Evolutionary conservation across 345 rosid species (phyloP).

Genomic region (Erodium maritimum): DNA sequence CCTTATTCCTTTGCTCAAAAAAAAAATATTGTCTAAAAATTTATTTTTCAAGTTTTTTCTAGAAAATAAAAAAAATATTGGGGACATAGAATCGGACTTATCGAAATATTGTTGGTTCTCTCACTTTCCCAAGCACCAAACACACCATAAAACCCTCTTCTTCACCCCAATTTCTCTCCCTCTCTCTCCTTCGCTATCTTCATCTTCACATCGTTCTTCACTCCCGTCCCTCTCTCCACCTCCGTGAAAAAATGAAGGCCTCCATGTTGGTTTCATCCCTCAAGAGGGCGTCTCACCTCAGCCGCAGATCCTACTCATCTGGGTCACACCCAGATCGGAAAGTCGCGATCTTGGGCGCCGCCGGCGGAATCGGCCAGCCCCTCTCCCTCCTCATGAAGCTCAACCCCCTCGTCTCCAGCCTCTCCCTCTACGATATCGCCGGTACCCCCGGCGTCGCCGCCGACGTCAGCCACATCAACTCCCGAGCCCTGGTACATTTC

Average conservation of each 20-base stretch:
- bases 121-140: too few relatives aligned
- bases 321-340: conserved; percentile 13
- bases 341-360: conserved; percentile 26
- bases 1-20: too few relatives aligned
- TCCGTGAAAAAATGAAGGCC: not conserved
- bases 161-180: too few relatives aligned
- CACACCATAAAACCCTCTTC: too few relatives aligned
- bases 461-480: conserved; percentile 30
- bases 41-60: too few relatives aligned
- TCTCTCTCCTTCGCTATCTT: too few relatives aligned
- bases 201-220: not conserved
- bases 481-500: conserved; percentile 14
- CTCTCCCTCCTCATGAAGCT: conserved; percentile 26
- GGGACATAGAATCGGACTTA: too few relatives aligned
- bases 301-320: not conserved
- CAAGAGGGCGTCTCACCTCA: not conserved
- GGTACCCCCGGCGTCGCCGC: conserved; percentile 33
- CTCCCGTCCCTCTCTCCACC: not conserved
- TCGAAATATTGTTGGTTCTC: too few relatives aligned
- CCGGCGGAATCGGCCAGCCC: conserved; percentile 33
- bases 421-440: conserved; percentile 26
- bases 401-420: conserved; percentile 26
- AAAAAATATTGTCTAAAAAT: too few relatives aligned
- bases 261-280: not conserved
- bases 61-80: too few relatives aligned